These are phyloP conservation scores for Rubroshorea leprosula DNA, from an alignment of 345 rosid species.

Conservation along the genomic window DNA sequence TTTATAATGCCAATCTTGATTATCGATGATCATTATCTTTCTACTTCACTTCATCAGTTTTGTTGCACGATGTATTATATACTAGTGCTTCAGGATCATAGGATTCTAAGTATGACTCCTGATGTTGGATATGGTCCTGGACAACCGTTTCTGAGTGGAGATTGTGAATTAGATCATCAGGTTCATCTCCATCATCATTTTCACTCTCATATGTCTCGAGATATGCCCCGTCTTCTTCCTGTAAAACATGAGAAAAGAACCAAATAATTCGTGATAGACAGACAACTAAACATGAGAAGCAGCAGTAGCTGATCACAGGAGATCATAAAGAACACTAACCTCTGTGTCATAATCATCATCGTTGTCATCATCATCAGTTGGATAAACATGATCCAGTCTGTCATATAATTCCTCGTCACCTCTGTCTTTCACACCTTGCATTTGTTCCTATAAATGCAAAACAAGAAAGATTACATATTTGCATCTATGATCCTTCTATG, in stretches of 20 bases:
- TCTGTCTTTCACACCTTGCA: slow-evolving; percentile 46
- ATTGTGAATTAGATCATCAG: slow-evolving; percentile 13
- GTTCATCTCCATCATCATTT: slow-evolving; percentile 28
- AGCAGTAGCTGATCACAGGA: neutral
- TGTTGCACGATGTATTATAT: neutral
- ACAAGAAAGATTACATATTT: neutral
- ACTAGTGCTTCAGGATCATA: slow-evolving; percentile 12
- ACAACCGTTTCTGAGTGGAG: slow-evolving; percentile 17
- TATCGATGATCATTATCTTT: neutral
- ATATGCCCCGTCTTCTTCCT: slow-evolving; percentile 45
- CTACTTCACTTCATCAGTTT: slow-evolving; percentile 1
- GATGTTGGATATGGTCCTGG: slow-evolving; percentile 20
- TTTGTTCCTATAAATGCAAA: slow-evolving; percentile 43
- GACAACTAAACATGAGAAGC: neutral
- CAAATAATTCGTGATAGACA: neutral
- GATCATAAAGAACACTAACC: neutral
- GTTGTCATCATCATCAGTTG: slow-evolving; percentile 47
- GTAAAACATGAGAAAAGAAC: neutral
- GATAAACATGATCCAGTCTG: slow-evolving; percentile 61
- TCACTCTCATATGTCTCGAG: slow-evolving; percentile 24
- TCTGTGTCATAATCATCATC: slow-evolving; percentile 21
- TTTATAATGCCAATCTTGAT: too few relatives aligned
- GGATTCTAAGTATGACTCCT: slow-evolving; percentile 14
- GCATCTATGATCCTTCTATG: neutral
- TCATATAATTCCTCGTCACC: slow-evolving; percentile 58